Percentiles rank a stretch among this genome's conserved stretches.
Conservation (phyloP, 768 basidiomycete species). For the Tricholoma terreum region DNA sequence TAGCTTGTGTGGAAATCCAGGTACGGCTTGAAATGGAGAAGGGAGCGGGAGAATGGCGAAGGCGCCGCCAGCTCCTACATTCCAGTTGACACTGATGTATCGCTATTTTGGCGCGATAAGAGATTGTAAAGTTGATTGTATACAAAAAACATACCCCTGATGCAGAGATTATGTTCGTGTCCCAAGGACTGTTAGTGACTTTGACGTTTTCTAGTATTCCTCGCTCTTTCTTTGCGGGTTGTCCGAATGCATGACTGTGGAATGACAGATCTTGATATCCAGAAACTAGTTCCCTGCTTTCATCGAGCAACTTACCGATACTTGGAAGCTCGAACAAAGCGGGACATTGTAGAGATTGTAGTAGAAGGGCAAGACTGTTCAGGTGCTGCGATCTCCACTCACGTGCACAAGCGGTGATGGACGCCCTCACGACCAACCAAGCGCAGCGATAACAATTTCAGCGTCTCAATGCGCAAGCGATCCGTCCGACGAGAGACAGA, state of each 20-base stretch:
- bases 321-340: constrained; percentile 83
- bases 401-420: background rate
- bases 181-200: constrained; percentile 89
- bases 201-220: constrained; percentile 73
- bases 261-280: constrained; percentile 5
- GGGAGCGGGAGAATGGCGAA: constrained; percentile 92
- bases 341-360: constrained; percentile 53
- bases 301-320: constrained; percentile 57
- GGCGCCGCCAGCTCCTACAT: constrained; percentile 87
- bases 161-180: constrained; percentile 88
- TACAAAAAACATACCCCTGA: constrained; percentile 59
- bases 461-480: no score
- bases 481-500: no score
- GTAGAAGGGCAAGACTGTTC: background rate
- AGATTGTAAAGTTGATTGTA: background rate
- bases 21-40: constrained; percentile 56
- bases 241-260: constrained; percentile 86
- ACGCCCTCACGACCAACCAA: no score
- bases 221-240: constrained; percentile 81
- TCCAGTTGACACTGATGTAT: constrained; percentile 95
- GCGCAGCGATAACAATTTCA: no score
- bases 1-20: constrained; percentile 68
- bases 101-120: constrained; percentile 36
- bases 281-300: background rate
- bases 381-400: no score